Evolutionary conservation across 129 eudicot genomes (phyloP).

Genomic region (Glebionis coronaria): DNA sequence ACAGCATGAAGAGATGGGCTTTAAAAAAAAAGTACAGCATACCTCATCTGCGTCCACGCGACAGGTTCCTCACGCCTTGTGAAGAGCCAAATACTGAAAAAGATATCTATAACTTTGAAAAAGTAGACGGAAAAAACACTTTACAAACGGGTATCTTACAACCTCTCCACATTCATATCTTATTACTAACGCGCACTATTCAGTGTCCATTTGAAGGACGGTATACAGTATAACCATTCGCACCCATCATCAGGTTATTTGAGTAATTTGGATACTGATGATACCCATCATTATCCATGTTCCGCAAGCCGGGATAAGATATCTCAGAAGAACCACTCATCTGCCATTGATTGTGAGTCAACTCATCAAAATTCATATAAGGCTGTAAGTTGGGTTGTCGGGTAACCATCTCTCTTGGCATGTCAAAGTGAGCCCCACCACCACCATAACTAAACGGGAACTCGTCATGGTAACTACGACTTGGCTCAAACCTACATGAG

Average conservation of each 20-base stretch:
- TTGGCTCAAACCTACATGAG: constrained; percentile 69
- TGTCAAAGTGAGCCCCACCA: constrained; percentile 27
- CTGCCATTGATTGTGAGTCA: constrained; percentile 73
- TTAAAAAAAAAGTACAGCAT: too few species aligned
- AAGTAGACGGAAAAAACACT: too few species aligned
- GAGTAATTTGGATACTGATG: constrained; percentile 48
- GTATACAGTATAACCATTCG: constrained; percentile 60
- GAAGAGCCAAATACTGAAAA: too few species aligned
- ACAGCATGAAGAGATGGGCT: too few species aligned
- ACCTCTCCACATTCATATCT: too few species aligned
- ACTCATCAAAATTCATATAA: constrained; percentile 50
- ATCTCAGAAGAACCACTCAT: constrained; percentile 51
- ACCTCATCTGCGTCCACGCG: too few species aligned
- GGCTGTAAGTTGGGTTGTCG: constrained; percentile 43
- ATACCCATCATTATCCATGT: constrained; percentile 44
- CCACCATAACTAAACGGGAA: constrained; percentile 47
- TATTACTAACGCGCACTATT: not conserved
- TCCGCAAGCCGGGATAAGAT: constrained; percentile 37
- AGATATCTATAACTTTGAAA: too few species aligned
- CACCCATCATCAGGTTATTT: constrained; percentile 39
- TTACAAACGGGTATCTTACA: too few species aligned
- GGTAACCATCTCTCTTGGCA: constrained; percentile 45
- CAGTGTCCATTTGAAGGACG: constrained; percentile 84
- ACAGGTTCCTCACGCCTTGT: too few species aligned
- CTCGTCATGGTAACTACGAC: constrained; percentile 59